Evolutionary conservation across 2,329 filamentous ascomycete genomes (phyloP).

Genomic region (Fusarium decemcellulare): DNA sequence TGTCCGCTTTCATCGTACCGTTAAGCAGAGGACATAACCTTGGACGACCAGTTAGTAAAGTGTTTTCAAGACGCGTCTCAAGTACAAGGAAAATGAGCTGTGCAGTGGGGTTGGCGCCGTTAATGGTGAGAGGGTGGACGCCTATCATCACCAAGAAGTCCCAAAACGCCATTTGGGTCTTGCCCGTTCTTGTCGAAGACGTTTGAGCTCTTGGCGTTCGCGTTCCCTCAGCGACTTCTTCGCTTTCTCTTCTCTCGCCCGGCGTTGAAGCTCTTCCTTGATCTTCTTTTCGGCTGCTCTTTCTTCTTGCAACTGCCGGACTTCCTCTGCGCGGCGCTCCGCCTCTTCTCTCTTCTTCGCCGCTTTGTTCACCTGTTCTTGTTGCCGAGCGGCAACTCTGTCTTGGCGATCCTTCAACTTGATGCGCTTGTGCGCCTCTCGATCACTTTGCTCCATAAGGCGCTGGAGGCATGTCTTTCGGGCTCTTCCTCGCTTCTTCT

Average conservation of each 20-base stretch:
- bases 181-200: slow-evolving; percentile 32
- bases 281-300: slow-evolving; percentile 30
- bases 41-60: slow-evolving; percentile 47
- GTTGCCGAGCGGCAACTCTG: slow-evolving; percentile 27
- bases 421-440: slow-evolving; percentile 24
- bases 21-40: slow-evolving; percentile 89
- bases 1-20: slow-evolving; percentile 79
- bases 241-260: slow-evolving; percentile 30
- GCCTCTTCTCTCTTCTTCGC: slow-evolving; percentile 35
- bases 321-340: slow-evolving; percentile 32
- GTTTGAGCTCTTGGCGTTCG: slow-evolving; percentile 29
- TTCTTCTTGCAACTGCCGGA: slow-evolving; percentile 30
- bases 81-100: slow-evolving; percentile 25
- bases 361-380: slow-evolving; percentile 22
- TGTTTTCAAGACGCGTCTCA: slow-evolving; percentile 15
- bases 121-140: slow-evolving; percentile 9
- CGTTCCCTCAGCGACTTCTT: slow-evolving; percentile 27
- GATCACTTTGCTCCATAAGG: slow-evolving; percentile 43
- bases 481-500: slow-evolving; percentile 31
- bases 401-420: slow-evolving; percentile 30
- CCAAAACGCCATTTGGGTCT: slow-evolving; percentile 42
- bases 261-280: slow-evolving; percentile 37
- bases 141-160: slow-evolving; percentile 35
- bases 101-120: not conserved
- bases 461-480: slow-evolving; percentile 36